Percentiles rank a stretch among this genome's conserved stretches.
phyloP scores from a whole-genome alignment of 1,139 yeast genomes.

The Arxiozyma telluris region DNA sequence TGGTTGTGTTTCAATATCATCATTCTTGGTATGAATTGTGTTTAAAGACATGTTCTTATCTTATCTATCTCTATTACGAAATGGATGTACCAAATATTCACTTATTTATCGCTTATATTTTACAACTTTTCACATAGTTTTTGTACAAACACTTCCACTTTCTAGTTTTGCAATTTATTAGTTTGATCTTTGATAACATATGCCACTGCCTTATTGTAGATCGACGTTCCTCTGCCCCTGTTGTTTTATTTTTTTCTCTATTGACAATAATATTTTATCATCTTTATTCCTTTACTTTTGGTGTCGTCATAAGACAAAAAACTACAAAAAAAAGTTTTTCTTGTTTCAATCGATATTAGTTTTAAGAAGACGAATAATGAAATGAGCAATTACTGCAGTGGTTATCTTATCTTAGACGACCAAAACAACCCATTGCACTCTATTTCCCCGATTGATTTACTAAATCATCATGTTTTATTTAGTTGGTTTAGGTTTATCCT shows the following conservation, averaged over 20 bases:
- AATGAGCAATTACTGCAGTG: not conserved
- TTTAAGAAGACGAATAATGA: not conserved
- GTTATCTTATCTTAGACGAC: too few relatives aligned
- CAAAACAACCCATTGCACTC: not conserved
- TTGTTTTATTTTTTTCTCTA: not conserved
- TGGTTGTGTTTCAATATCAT: constrained; percentile 17
- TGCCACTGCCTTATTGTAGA: too few relatives aligned
- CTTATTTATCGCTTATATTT: too few relatives aligned
- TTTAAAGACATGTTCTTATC: not conserved
- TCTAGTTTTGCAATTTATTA: not conserved
- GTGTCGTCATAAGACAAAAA: not conserved
- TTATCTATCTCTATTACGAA: not conserved
- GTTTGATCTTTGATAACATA: not conserved
- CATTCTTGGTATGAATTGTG: not conserved
- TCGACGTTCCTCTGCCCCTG: not conserved
- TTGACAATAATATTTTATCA: too few relatives aligned
- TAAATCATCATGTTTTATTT: constrained; percentile 61
- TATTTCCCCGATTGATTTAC: not conserved
- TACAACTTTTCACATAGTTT: too few relatives aligned
- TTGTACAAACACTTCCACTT: not conserved
- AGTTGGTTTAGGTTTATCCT: constrained; percentile 85
- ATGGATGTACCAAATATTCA: not conserved
- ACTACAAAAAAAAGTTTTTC: not conserved
- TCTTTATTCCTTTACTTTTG: not conserved
- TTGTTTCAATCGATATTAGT: not conserved